Evolutionary conservation across 2,329 filamentous ascomycete species (phyloP).

Genomic region (Ceratocystis cubensis): DNA sequence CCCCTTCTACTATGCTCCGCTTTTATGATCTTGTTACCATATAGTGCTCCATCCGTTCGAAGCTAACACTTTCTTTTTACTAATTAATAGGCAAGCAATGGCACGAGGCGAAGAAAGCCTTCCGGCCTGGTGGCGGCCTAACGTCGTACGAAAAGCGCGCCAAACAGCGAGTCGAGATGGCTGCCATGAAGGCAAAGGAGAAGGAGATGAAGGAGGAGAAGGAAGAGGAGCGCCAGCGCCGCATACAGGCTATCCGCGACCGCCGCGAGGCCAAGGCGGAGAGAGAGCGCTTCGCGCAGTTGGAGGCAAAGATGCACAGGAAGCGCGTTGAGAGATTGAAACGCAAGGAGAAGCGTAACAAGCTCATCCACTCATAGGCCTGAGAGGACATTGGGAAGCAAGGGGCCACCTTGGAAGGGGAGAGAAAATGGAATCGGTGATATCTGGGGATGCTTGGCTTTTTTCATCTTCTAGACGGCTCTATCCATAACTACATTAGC

Average conservation of each 20-base stretch:
- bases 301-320: constrained; percentile 96
- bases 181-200: constrained; percentile 80
- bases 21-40: neutral
- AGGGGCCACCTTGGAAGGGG: neutral
- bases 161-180: constrained; percentile 54
- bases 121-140: constrained; percentile 67
- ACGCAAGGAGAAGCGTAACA: constrained; percentile 93
- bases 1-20: too few relatives aligned
- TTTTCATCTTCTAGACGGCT: constrained; percentile 10
- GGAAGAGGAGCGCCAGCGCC: constrained; percentile 74
- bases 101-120: constrained; percentile 71
- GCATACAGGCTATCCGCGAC: constrained; percentile 69
- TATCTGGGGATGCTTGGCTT: constrained; percentile 5
- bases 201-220: constrained; percentile 95
- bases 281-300: constrained; percentile 79
- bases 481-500: neutral
- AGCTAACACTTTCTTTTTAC: neutral
- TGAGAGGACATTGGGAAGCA: neutral
- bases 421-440: neutral
- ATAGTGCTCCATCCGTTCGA: neutral
- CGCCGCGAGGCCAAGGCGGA: constrained; percentile 82
- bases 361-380: constrained; percentile 55
- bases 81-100: constrained; percentile 71
- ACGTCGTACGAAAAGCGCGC: constrained; percentile 67
- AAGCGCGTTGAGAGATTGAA: constrained; percentile 88